Evolutionary conservation across 805 yeast genomes (phyloP).

Genomic region (Zygosaccharomyces pseudorouxii): DNA sequence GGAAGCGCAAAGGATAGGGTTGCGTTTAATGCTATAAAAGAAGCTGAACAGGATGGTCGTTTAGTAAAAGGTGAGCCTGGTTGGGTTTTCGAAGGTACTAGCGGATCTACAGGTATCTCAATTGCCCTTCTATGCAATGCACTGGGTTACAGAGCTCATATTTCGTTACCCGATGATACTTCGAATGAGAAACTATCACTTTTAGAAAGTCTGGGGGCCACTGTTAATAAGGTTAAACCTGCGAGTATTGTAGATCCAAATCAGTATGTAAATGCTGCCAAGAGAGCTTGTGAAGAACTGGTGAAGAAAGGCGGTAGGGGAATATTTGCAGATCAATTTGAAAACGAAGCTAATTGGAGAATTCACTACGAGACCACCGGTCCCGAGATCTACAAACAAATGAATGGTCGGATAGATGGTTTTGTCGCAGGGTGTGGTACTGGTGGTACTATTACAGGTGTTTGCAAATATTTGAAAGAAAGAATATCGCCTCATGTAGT

Average conservation of each 20-base stretch:
- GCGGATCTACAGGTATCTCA: conserved; percentile 95
- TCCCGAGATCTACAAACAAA: conserved; percentile 83
- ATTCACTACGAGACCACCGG: conserved; percentile 81
- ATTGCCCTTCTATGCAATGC: conserved; percentile 87
- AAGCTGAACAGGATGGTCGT: conserved; percentile 57
- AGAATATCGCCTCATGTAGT: conserved; percentile 45
- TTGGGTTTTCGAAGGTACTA: conserved; percentile 84
- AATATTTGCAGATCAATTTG: conserved; percentile 92
- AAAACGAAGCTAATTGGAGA: conserved; percentile 86
- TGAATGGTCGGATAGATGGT: conserved; percentile 58
- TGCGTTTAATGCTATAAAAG: conserved; percentile 74
- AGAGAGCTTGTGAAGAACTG: conserved; percentile 51
- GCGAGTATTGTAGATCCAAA: conserved; percentile 92
- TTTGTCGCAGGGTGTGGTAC: conserved; percentile 94
- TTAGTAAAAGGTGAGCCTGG: conserved; percentile 57
- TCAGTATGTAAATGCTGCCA: conserved; percentile 89
- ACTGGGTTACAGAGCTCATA: conserved; percentile 83
- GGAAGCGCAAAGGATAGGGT: conserved; percentile 96
- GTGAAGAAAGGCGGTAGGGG: conserved; percentile 46
- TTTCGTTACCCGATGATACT: conserved; percentile 93
- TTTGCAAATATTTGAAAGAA: conserved; percentile 65
- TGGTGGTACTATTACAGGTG: conserved; percentile 96
- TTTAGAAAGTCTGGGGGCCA: conserved; percentile 72
- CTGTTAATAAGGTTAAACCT: conserved; percentile 79
- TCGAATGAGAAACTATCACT: conserved; percentile 75